Evolutionary conservation across 306 rosid species (phyloP).

Genomic region (Chamaecrista fasciculata): DNA sequence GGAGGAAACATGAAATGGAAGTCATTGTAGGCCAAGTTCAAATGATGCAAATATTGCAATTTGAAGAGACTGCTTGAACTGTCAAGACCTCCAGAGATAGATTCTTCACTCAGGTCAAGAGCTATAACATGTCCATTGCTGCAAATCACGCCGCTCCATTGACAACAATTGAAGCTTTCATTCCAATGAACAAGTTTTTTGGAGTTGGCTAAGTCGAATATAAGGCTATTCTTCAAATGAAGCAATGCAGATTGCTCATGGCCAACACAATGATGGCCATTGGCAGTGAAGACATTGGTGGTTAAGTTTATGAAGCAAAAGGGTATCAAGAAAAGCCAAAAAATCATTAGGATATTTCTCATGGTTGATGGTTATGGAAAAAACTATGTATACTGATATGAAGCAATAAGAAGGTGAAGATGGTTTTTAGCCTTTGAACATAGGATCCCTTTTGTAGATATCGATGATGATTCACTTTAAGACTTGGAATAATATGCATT

Average conservation of each 20-base stretch:
- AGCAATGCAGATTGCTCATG: neutral
- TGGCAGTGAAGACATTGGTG: neutral
- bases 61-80: neutral
- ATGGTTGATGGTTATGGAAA: neutral
- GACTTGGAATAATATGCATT: too few relatives aligned
- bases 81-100: neutral
- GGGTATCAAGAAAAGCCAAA: neutral
- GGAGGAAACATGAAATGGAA: conserved; percentile 24
- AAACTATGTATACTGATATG: too few relatives aligned
- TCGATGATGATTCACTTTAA: too few relatives aligned
- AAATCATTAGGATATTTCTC: neutral
- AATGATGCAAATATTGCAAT: neutral
- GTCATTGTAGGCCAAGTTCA: conserved; percentile 20
- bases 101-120: neutral
- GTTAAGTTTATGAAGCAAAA: neutral
- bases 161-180: conserved; percentile 21
- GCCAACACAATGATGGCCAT: neutral
- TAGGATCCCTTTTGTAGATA: too few relatives aligned
- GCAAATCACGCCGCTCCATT: conserved; percentile 41
- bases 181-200: conserved; percentile 27
- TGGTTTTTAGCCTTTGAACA: too few relatives aligned
- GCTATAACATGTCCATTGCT: neutral
- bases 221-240: neutral
- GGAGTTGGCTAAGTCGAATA: neutral
- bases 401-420: too few relatives aligned